phyloP scores from a whole-genome alignment of 2,329 filamentous ascomycete species.

The Colletotrichum orbiculare region DNA sequence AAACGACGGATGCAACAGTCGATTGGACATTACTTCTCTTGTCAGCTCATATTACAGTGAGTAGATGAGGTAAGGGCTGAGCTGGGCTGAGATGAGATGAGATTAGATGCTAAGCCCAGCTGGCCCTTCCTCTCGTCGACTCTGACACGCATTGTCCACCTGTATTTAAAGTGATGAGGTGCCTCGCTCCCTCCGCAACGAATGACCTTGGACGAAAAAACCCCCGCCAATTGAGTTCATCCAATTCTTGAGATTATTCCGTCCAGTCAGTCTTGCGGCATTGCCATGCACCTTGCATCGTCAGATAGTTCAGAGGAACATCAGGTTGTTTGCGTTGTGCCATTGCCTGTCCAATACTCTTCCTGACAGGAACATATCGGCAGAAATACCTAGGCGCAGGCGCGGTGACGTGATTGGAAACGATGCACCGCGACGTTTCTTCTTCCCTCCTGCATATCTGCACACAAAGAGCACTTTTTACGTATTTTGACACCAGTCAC shows the following conservation, averaged over 20 bases:
- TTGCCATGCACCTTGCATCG: neutral
- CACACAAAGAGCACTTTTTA: slow-evolving; percentile 28
- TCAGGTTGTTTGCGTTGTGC: neutral
- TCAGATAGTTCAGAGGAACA: slow-evolving; percentile 21
- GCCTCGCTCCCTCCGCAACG: neutral
- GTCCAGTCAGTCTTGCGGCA: neutral
- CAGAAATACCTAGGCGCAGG: neutral
- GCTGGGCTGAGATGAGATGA: neutral
- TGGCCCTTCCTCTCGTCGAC: neutral
- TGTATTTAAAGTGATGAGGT: neutral
- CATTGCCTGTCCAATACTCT: neutral
- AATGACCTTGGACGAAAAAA: neutral
- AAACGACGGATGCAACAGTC: slow-evolving; percentile 10
- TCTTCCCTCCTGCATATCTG: slow-evolving; percentile 3
- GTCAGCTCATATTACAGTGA: neutral
- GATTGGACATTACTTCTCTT: slow-evolving; percentile 13
- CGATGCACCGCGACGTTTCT: slow-evolving; percentile 9
- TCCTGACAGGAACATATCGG: slow-evolving; percentile 5
- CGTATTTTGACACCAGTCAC: slow-evolving; percentile 14
- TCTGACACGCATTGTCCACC: slow-evolving; percentile 17
- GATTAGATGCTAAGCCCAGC: neutral
- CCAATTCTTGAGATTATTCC: slow-evolving; percentile 2
- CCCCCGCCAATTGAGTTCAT: slow-evolving; percentile 1
- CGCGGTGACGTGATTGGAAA: slow-evolving; percentile 26
- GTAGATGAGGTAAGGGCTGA: slow-evolving; percentile 5